These are phyloP conservation scores for Handroanthus guayacan DNA, from an alignment of 257 asterid species.

Conservation along the genomic window DNA sequence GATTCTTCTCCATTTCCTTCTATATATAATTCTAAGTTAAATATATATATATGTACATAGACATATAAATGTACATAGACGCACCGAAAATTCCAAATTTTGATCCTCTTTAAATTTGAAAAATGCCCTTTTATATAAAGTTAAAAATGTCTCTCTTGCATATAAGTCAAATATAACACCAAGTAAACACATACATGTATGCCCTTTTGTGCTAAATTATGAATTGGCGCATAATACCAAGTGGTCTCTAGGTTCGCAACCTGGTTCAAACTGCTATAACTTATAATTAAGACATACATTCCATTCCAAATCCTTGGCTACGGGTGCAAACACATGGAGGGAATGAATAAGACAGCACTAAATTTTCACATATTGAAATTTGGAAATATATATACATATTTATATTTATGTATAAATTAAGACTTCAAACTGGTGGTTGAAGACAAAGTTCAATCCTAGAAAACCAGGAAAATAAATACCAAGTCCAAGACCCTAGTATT, in stretches of 20 bases:
- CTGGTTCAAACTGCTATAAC: background rate
- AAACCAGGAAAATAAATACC: constrained; percentile 27
- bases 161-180: too few species aligned
- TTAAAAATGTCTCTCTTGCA: too few species aligned
- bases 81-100: too few species aligned
- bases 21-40: too few species aligned
- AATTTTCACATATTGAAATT: constrained; percentile 13
- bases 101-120: too few species aligned
- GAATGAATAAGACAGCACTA: constrained; percentile 37
- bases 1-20: too few species aligned
- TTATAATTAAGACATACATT: constrained; percentile 23
- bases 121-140: too few species aligned
- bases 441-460: constrained; percentile 38
- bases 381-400: background rate
- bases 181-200: background rate
- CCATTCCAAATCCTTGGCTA: constrained; percentile 53
- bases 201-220: background rate
- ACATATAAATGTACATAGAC: too few species aligned
- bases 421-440: background rate
- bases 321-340: constrained; percentile 29
- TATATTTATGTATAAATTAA: background rate
- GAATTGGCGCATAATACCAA: constrained; percentile 9
- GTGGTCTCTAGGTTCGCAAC: background rate
- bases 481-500: constrained; percentile 31
- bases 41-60: too few species aligned